Evolutionary conservation across 305 asterid genomes (phyloP), one percentile per base, ranked within the genome.

Genomic region (Caryopteris hybrid): DNA sequence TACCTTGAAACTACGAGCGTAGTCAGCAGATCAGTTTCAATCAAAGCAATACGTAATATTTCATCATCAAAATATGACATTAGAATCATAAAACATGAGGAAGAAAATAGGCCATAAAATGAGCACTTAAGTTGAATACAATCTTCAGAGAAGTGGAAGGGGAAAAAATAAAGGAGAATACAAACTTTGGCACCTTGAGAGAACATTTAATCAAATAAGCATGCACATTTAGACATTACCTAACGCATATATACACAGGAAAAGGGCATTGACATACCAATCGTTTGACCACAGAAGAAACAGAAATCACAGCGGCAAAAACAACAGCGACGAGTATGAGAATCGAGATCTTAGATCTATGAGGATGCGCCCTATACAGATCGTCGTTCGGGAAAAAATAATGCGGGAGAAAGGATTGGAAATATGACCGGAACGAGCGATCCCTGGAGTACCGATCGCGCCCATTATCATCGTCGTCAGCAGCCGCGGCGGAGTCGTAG

Each of bases 391-490:
- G 81, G 74, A 66, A 75, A 48, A 85, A 63, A 18, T 56, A 65
- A 23, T 68, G 77, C 41, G 93, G 96, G 53, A 85, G 74, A 47
- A 84, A 72, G 16, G 90, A 69, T 20, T 78, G 88, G 58, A 91
- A 52, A 73, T 82, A 79, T 0, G 90, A 82, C 33, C 90, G 93
- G 78, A 84, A 64, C 9, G 88, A 82, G 55, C 96, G 98, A 82
- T 89, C 98, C 48, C 96, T 84, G 11, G 83, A 52, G 73, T 86
- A 84, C 0, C 97, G 95, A 68, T 78, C 89, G 43, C 93, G 95
- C 0, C 73, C 85, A 67, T 77, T 81, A 66, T 89, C 92, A 36
- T 87, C 85, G 51, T 70, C 82, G 31, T 74, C 87, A 39, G 41
- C 67, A 29, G 74, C 60, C 29, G 78, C 21, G 33, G 78, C 34